Evolutionary conservation across 805 yeast genomes (phyloP).

Genomic region (Maudiozyma turicensis): DNA sequence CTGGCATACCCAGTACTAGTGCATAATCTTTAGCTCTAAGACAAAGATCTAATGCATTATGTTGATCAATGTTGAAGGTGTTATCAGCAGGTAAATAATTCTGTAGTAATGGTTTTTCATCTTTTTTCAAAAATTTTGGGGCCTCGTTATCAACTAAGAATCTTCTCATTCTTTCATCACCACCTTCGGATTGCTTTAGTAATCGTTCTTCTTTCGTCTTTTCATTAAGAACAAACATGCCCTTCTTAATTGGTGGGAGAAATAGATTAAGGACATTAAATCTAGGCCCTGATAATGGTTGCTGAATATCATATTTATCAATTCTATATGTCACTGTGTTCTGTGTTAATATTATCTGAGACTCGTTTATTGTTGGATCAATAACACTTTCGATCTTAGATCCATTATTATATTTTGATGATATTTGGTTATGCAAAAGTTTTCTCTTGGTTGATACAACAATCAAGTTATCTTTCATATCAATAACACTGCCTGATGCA

Average conservation of each 20-base stretch:
- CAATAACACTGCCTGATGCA: conserved; percentile 49
- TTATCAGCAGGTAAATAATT: conserved; percentile 8
- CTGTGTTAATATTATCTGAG: conserved; percentile 29
- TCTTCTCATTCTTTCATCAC: conserved; percentile 28
- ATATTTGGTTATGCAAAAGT: conserved; percentile 32
- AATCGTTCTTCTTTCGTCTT: conserved; percentile 7
- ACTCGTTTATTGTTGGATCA: conserved; percentile 2
- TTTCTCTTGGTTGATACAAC: conserved; percentile 45
- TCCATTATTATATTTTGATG: conserved; percentile 3
- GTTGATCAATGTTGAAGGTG: conserved; percentile 62
- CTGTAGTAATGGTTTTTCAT: conserved; percentile 13
- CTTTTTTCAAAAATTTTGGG: conserved; percentile 20
- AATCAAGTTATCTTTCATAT: conserved; percentile 35
- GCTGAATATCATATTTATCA: conserved; percentile 71
- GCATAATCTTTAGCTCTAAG: conserved; percentile 64
- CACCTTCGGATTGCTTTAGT: conserved; percentile 26
- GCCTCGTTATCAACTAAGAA: conserved; percentile 27
- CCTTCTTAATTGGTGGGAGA: conserved; percentile 29
- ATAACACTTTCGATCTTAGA: conserved; percentile 12
- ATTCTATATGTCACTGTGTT: conserved; percentile 42
- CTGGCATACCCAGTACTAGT: conserved; percentile 92
- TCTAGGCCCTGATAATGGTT: conserved; percentile 67
- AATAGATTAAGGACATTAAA: conserved; percentile 67
- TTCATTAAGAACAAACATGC: conserved; percentile 21
- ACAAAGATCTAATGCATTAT: conserved; percentile 54